Evolutionary conservation across 768 basidiomycete species (phyloP).

Genomic region (Gyrodon lividus): DNA sequence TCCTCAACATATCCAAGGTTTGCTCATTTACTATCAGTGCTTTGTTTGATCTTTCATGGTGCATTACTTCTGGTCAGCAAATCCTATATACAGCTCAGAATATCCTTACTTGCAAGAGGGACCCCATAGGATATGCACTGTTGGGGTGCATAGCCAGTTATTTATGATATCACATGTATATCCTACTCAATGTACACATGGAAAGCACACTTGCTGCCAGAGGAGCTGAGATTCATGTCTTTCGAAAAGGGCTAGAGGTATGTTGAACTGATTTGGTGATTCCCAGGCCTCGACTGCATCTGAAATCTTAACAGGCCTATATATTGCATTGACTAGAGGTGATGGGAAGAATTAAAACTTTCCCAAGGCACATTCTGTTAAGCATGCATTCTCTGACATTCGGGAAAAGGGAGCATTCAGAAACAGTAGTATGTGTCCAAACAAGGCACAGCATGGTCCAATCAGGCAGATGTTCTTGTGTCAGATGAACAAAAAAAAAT

Average conservation of each 20-base stretch:
- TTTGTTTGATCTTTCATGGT: too few species aligned
- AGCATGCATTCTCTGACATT: slow-evolving; percentile 33
- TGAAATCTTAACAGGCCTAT: slow-evolving; percentile 19
- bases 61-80: too few species aligned
- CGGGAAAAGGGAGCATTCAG: slow-evolving; percentile 27
- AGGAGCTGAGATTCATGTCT: slow-evolving; percentile 15
- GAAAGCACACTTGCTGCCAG: slow-evolving; percentile 24
- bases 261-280: neutral
- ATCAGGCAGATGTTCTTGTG: slow-evolving; percentile 24
- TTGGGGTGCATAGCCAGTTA: too few species aligned
- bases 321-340: too few species aligned
- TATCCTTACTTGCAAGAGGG: too few species aligned
- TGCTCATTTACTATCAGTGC: too few species aligned
- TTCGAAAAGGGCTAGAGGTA: slow-evolving; percentile 24
- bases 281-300: neutral
- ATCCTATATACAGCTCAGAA: too few species aligned
- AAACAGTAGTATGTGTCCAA: slow-evolving; percentile 32
- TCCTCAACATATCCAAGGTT: slow-evolving; percentile 2
- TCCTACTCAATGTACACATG: slow-evolving; percentile 30
- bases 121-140: too few species aligned
- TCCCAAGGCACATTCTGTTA: slow-evolving; percentile 32
- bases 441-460: slow-evolving; percentile 29
- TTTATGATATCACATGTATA: too few species aligned
- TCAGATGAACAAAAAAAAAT: slow-evolving; percentile 34
- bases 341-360: slow-evolving; percentile 33